Percentiles rank a stretch among this genome's conserved stretches.
These are phyloP conservation scores for Alternaria ventricosa DNA, from an alignment of 2,329 filamentous ascomycete genomes.

Conservation along the genomic window DNA sequence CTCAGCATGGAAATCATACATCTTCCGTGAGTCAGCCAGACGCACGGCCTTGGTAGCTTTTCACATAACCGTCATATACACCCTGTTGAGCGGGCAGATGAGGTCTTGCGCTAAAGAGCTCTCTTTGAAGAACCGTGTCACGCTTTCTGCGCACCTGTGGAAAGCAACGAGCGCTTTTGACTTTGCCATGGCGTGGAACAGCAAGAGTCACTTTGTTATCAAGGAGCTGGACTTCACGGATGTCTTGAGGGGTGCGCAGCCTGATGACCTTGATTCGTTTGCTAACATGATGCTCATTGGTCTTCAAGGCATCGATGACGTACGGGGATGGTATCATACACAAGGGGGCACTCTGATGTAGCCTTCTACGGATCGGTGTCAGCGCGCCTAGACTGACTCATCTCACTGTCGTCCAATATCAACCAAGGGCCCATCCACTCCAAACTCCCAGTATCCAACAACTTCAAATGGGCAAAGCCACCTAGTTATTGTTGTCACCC, in stretches of 20 bases:
- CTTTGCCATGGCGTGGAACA: slow-evolving; percentile 42
- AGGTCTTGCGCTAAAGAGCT: slow-evolving; percentile 18
- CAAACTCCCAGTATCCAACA: background rate
- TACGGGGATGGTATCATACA: slow-evolving; percentile 38
- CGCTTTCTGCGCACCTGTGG: slow-evolving; percentile 41
- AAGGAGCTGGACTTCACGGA: slow-evolving; percentile 36
- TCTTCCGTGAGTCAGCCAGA: slow-evolving; percentile 61
- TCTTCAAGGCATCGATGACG: slow-evolving; percentile 37
- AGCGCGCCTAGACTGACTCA: background rate
- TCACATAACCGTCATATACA: slow-evolving; percentile 50
- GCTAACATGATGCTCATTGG: slow-evolving; percentile 36
- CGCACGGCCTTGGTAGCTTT: slow-evolving; percentile 60
- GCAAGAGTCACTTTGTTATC: slow-evolving; percentile 37
- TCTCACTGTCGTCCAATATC: too few relatives aligned
- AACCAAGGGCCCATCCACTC: background rate
- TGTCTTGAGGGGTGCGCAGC: slow-evolving; percentile 26
- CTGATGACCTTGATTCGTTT: slow-evolving; percentile 40
- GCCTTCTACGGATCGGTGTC: background rate
- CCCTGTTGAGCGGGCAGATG: slow-evolving; percentile 23
- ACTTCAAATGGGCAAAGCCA: background rate
- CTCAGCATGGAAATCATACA: slow-evolving; percentile 60
- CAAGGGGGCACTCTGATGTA: slow-evolving; percentile 22
- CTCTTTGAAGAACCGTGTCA: slow-evolving; percentile 21
- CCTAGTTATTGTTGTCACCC: background rate
- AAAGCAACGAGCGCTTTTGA: slow-evolving; percentile 37